A percentile compares a stretch with the other conserved stretches of the same genome.
Conservation (phyloP, 1,284 basidiomycete genomes). For the Pseudozyma pruni region DNA sequence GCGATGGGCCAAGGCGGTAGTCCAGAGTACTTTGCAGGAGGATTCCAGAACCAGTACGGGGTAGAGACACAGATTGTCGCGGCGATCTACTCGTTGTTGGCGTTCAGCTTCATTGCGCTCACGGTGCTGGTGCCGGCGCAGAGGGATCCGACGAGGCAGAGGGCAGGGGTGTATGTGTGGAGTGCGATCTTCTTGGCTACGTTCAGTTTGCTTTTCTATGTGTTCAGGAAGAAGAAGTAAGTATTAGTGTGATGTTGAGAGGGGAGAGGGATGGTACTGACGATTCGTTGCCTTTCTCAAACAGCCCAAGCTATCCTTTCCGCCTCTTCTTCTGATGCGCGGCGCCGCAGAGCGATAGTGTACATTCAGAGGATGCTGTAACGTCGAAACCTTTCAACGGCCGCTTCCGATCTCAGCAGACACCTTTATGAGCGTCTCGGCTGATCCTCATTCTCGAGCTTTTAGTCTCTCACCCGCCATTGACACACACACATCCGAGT, state of each 20-base stretch:
- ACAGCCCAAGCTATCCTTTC: constrained; percentile 56
- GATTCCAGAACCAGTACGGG: constrained; percentile 89
- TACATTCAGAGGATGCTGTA: no score
- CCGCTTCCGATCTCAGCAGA: no score
- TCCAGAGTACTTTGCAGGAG: constrained; percentile 82
- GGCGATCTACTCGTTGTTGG: constrained; percentile 84
- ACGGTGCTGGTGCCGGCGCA: constrained; percentile 84
- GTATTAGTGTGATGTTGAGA: constrained; percentile 53
- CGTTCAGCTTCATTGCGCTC: constrained; percentile 83
- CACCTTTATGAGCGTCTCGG: no score
- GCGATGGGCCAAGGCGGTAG: constrained; percentile 71
- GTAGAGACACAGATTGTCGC: constrained; percentile 91
- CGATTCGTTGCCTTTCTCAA: not conserved
- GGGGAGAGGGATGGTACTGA: not conserved
- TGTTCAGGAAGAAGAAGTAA: constrained; percentile 92
- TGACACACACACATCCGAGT: no score
- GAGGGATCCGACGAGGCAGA: constrained; percentile 78
- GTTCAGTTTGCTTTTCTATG: constrained; percentile 85
- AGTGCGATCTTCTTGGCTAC: constrained; percentile 82
- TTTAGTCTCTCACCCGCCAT: no score
- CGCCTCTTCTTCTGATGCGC: constrained; percentile 43
- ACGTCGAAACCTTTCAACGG: no score
- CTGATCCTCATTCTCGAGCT: no score
- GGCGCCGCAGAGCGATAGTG: not conserved
- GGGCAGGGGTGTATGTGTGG: constrained; percentile 89